These are phyloP conservation scores for Nakazawaea laoshanensis DNA, from an alignment of 805 yeast species.

Conservation along the genomic window DNA sequence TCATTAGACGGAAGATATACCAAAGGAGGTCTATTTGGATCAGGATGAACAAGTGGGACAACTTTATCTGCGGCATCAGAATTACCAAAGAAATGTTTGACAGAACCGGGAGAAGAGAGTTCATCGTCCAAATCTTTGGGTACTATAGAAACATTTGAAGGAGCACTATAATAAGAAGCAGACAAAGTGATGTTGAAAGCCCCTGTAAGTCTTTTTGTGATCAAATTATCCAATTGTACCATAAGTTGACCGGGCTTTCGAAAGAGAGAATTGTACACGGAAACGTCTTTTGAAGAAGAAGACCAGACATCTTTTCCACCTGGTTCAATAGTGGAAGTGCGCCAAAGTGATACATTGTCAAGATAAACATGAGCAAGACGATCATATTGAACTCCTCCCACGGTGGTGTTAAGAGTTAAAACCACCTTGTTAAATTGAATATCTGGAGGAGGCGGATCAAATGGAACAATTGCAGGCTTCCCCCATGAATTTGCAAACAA, in stretches of 20 bases:
- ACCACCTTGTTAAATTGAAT: conserved; percentile 43
- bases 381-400: conserved; percentile 56
- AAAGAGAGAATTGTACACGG: conserved; percentile 47
- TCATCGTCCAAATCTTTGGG: conserved; percentile 13
- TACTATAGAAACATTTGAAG: conserved; percentile 12
- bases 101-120: conserved; percentile 13
- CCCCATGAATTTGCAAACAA: conserved; percentile 59
- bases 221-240: conserved; percentile 59
- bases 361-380: conserved; percentile 57
- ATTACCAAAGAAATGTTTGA: conserved; percentile 19
- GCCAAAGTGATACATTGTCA: conserved; percentile 65
- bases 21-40: conserved; percentile 30
- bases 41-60: conserved; percentile 25
- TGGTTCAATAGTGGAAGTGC: conserved; percentile 83
- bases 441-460: conserved; percentile 35
- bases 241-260: conserved; percentile 28
- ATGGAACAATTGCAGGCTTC: conserved; percentile 32
- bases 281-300: conserved; percentile 51
- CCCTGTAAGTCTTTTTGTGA: conserved; percentile 50
- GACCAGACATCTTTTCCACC: conserved; percentile 40
- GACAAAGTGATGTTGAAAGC: conserved; percentile 43
- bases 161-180: conserved; percentile 38
- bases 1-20: conserved; percentile 34
- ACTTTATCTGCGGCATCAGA: conserved; percentile 30
- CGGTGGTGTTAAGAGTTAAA: conserved; percentile 41